These are phyloP conservation scores for Vigna trinervia DNA, from an alignment of 306 rosid species.

Conservation along the genomic window DNA sequence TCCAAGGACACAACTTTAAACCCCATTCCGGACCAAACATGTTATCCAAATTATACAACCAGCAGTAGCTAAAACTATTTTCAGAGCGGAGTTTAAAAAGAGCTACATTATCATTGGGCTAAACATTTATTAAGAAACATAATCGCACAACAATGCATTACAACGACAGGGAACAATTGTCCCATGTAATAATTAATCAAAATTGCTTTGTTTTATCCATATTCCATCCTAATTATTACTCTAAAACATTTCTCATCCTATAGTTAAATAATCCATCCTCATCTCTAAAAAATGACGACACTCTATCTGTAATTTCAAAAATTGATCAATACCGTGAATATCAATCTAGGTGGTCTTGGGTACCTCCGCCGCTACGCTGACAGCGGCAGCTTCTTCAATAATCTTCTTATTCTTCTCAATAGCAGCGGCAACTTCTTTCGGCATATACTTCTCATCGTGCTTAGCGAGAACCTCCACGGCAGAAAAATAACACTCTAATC, in stretches of 20 bases:
- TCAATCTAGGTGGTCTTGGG: slow-evolving; percentile 47
- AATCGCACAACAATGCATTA: slow-evolving; percentile 32
- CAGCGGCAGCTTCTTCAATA: slow-evolving; percentile 51
- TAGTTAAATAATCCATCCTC: slow-evolving; percentile 22
- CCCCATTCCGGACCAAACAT: slow-evolving; percentile 11
- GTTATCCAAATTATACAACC: not conserved
- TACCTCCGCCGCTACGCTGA: slow-evolving; percentile 35
- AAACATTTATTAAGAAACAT: slow-evolving; percentile 37
- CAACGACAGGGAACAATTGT: slow-evolving; percentile 42
- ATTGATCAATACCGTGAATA: slow-evolving; percentile 43
- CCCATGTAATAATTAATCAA: slow-evolving; percentile 44
- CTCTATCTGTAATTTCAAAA: not conserved
- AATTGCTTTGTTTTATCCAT: slow-evolving; percentile 19
- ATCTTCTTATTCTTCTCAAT: slow-evolving; percentile 92
- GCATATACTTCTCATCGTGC: slow-evolving; percentile 98
- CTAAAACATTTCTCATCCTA: slow-evolving; percentile 28
- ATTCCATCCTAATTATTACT: slow-evolving; percentile 44
- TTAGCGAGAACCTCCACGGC: slow-evolving; percentile 91
- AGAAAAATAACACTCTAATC: slow-evolving; percentile 66
- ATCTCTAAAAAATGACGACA: slow-evolving; percentile 15
- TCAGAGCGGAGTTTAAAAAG: not conserved
- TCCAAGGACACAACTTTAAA: not conserved
- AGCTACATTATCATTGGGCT: not conserved
- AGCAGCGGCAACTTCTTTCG: slow-evolving; percentile 77
- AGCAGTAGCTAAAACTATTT: slow-evolving; percentile 5